Conservation (phyloP, 345 rosid genomes). For the Arabis alpina region DNA sequence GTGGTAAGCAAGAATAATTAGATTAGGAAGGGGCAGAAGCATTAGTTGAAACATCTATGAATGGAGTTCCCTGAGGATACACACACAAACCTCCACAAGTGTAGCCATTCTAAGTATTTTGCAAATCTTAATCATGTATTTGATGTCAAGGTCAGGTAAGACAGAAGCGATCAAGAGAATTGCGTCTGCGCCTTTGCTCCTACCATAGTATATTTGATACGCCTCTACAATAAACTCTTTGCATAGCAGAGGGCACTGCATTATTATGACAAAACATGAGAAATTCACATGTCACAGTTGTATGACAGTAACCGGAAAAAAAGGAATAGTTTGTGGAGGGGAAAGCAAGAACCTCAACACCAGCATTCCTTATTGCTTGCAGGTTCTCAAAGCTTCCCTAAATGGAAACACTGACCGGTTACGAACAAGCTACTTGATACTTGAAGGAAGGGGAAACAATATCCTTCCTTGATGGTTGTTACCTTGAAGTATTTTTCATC, state of each 20-base stretch:
- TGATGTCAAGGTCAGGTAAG: slow-evolving; percentile 91
- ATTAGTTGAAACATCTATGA: slow-evolving; percentile 9
- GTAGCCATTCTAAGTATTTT: slow-evolving; percentile 86
- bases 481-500: slow-evolving; percentile 89
- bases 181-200: slow-evolving; percentile 90
- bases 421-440: background rate
- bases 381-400: slow-evolving; percentile 94
- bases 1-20: background rate
- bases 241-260: slow-evolving; percentile 94
- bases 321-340: background rate
- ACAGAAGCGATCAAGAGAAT: slow-evolving; percentile 87
- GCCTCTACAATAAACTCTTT: slow-evolving; percentile 93
- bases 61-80: background rate
- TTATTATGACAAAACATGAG: slow-evolving; percentile 27
- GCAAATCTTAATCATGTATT: slow-evolving; percentile 89
- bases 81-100: slow-evolving; percentile 66
- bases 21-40: slow-evolving; percentile 15
- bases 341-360: slow-evolving; percentile 65
- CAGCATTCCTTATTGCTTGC: slow-evolving; percentile 77
- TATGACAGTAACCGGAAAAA: background rate
- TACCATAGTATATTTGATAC: slow-evolving; percentile 91
- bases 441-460: slow-evolving; percentile 4
- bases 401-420: background rate
- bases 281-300: slow-evolving; percentile 1
- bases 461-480: background rate